Percentiles rank a stretch among this genome's conserved stretches.
These are phyloP conservation scores for Pseudonitzschia multiseries DNA, from an alignment of 108 stramenopile genomes.

Conservation along the genomic window DNA sequence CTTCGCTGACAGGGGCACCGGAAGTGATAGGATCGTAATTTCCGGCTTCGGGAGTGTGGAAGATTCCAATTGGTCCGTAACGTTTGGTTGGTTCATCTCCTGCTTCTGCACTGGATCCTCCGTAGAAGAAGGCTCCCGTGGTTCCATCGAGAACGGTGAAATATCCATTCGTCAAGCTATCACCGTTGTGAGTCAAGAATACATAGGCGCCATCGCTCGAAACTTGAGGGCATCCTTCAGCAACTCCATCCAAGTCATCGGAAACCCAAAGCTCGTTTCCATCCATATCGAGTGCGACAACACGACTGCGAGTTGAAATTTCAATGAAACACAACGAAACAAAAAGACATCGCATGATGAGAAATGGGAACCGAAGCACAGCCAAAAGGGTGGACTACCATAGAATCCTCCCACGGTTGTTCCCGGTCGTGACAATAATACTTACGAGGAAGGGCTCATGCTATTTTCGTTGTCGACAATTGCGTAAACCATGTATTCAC, in stretches of 20 bases:
- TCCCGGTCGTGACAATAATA: background rate
- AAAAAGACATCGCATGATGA: background rate
- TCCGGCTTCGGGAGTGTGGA: conserved; percentile 41
- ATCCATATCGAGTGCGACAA: conserved; percentile 31
- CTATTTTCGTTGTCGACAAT: conserved; percentile 35
- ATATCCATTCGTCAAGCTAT: conserved; percentile 28
- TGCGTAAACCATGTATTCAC: conserved; percentile 32
- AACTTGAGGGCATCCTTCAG: conserved; percentile 38
- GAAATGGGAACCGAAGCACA: background rate
- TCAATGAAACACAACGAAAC: background rate
- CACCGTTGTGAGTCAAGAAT: conserved; percentile 46
- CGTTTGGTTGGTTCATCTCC: conserved; percentile 2
- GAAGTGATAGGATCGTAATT: conserved; percentile 27
- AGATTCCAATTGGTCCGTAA: conserved; percentile 43
- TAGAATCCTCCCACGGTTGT: background rate
- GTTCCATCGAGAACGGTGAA: conserved; percentile 38
- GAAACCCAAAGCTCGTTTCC: conserved; percentile 36
- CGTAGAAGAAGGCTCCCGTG: conserved; percentile 15
- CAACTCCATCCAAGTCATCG: conserved; percentile 30
- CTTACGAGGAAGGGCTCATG: conserved; percentile 23
- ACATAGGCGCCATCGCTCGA: conserved; percentile 43
- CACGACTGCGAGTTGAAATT: conserved; percentile 15
- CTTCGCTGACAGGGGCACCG: conserved; percentile 23
- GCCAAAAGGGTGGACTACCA: background rate
- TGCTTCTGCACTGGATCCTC: conserved; percentile 4